Base-by-base conservation (phyloP, 2,329 filamentous ascomycete genomes). In the Fusarium verrucosum region DNA sequence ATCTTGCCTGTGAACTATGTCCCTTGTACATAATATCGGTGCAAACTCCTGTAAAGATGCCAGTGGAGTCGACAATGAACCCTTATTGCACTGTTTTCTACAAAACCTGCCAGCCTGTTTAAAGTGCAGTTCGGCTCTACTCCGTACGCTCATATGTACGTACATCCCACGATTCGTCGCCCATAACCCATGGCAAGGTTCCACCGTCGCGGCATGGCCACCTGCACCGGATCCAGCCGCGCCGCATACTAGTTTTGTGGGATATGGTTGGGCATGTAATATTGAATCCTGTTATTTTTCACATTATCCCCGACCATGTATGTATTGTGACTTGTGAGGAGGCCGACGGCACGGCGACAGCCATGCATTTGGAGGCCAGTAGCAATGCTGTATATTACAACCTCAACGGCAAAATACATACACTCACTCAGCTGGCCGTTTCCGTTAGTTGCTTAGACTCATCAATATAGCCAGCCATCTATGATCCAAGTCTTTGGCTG, bases 141-240 rank as follows among this genome's bases (percentile, higher is more conserved):
- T 17, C 26, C n/a, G n/a, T n/a, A n/a, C n/a, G n/a, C n/a, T n/a
- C n/a, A n/a, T n/a, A n/a, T n/a, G 40, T 28, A 50, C 17, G n/a
- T 32, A 20, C 28, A 40, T 22, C 16, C n/a, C 26, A 37, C 22
- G 20, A 22, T 44, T 59, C 17, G 33, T 52, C 30, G 38, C 46
- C 20, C 41, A 44, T 17, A 44, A 23, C 36, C 56, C 38, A 52
- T 17, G 50, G 33, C 33, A 37, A 53, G 35, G 49, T 49, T 32
- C 30, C 58, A 55, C 36, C 26, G n/a, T 16, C 38, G 22, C 45
- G 43, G 30, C 53, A 25, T 33, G 37, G 52, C 37, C 16, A 44
- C 38, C 60, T 66, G 45, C 47, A 14, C 58, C 49, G 45, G 49
- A 47, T 42, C 45, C 41, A 55, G 50, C 58, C 62, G 52, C 36